Percentiles rank a stretch among this genome's conserved stretches.
Evolutionary conservation across 1,284 basidiomycete species (phyloP).

Genomic region (Boletellus dicymbophilus): DNA sequence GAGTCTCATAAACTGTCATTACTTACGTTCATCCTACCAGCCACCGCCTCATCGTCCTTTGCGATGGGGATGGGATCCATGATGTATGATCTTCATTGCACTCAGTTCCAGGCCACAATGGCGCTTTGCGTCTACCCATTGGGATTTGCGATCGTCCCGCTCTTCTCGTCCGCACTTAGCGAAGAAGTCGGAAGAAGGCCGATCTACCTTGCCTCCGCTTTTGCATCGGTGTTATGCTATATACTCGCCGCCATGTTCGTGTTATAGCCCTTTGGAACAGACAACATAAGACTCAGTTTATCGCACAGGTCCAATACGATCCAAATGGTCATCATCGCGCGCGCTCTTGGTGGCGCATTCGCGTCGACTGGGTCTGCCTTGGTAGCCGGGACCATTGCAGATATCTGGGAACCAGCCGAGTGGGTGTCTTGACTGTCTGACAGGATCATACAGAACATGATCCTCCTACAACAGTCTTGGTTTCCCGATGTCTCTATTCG

Average conservation of each 20-base stretch:
- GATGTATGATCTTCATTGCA: slow-evolving; percentile 41
- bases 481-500: slow-evolving; percentile 56
- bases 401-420: slow-evolving; percentile 34
- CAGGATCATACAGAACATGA: slow-evolving; percentile 14
- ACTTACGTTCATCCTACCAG: too few relatives aligned
- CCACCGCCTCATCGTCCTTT: slow-evolving; percentile 45
- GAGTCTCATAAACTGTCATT: neutral
- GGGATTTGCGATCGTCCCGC: slow-evolving; percentile 49
- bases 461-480: slow-evolving; percentile 45
- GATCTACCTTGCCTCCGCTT: slow-evolving; percentile 42
- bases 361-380: slow-evolving; percentile 59
- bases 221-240: slow-evolving; percentile 48
- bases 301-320: slow-evolving; percentile 26
- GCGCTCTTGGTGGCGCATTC: slow-evolving; percentile 24
- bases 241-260: slow-evolving; percentile 53
- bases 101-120: slow-evolving; percentile 34
- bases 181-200: slow-evolving; percentile 52
- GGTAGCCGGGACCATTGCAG: slow-evolving; percentile 62
- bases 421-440: slow-evolving; percentile 1
- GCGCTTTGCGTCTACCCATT: slow-evolving; percentile 43
- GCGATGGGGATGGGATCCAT: slow-evolving; percentile 40
- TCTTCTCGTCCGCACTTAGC: slow-evolving; percentile 47
- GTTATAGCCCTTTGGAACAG: neutral
- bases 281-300: neutral
- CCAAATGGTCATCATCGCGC: slow-evolving; percentile 27